Percentiles rank a stretch among this genome's conserved stretches.
These are phyloP conservation scores for Eruca vesicaria DNA, from an alignment of 441 rosid species.

Conservation along the genomic window DNA sequence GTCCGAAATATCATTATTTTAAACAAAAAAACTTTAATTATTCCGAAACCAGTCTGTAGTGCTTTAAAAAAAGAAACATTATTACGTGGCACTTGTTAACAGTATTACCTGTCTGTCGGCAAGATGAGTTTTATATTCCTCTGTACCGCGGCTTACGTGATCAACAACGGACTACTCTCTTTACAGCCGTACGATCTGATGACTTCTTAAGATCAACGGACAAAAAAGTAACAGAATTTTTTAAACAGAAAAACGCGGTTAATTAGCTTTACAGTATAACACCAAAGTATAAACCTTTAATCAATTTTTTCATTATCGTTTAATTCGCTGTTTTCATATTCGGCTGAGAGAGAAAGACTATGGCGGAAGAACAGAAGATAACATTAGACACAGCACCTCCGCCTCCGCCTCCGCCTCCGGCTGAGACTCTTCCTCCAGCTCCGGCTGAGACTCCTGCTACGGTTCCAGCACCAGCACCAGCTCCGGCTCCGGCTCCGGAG, in stretches of 20 bases:
- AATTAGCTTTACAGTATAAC: not conserved
- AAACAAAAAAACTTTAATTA: not conserved
- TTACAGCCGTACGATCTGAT: constrained; percentile 9
- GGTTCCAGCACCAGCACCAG: not conserved
- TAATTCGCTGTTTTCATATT: not conserved
- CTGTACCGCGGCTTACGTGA: not conserved
- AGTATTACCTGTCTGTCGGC: constrained; percentile 31
- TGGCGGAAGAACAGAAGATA: constrained; percentile 34
- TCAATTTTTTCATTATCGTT: not conserved
- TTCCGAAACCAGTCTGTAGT: not conserved
- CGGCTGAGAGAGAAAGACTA: constrained; percentile 7
- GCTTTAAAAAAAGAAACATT: not conserved
- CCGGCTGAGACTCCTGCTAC: constrained; percentile 22
- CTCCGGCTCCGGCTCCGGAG: constrained; percentile 10
- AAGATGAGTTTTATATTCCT: not conserved
- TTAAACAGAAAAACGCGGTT: constrained; percentile 2
- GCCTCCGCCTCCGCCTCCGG: constrained; percentile 9
- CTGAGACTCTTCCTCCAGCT: not conserved
- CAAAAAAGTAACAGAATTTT: not conserved
- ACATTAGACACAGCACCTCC: constrained; percentile 29
- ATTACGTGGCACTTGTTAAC: constrained; percentile 23
- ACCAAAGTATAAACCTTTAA: not conserved
- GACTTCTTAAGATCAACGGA: constrained; percentile 12
- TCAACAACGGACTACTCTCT: not conserved
- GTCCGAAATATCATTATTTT: not conserved